Conservation (phyloP, 257 asterid genomes). For the Forsythia viridissima region DNA sequence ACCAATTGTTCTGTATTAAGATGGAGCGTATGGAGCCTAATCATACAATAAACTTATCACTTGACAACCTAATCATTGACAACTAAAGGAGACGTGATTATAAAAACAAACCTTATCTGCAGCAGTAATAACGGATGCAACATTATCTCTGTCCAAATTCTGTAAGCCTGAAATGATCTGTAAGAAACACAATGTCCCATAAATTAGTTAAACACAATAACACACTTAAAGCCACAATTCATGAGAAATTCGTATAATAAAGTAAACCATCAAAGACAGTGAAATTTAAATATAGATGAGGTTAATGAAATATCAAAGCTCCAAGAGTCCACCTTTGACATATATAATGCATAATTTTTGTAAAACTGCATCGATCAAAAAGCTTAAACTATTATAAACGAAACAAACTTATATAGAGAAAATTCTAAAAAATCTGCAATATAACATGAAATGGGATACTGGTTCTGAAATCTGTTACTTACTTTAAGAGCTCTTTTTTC, state of each 20-base stretch:
- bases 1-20: no score
- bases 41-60: background rate
- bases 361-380: background rate
- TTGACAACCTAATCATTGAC: background rate
- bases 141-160: constrained; percentile 75
- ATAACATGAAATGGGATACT: no score
- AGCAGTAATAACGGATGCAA: constrained; percentile 87
- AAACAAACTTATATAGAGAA: background rate
- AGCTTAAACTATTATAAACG: background rate
- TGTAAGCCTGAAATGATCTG: constrained; percentile 88
- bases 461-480: background rate
- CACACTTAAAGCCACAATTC: no score
- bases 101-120: constrained; percentile 72
- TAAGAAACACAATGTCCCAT: constrained; percentile 17
- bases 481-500: constrained; percentile 85
- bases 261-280: no score
- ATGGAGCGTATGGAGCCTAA: background rate
- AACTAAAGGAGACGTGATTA: background rate
- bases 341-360: no score
- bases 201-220: background rate
- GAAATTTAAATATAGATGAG: no score
- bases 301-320: background rate
- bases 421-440: background rate
- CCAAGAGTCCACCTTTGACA: background rate
- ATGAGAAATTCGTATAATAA: no score